A percentile compares a stretch with the other conserved stretches of the same genome.
Conservation (phyloP, 169 alveolate genomes). For the Cryptosporidium baileyi region DNA sequence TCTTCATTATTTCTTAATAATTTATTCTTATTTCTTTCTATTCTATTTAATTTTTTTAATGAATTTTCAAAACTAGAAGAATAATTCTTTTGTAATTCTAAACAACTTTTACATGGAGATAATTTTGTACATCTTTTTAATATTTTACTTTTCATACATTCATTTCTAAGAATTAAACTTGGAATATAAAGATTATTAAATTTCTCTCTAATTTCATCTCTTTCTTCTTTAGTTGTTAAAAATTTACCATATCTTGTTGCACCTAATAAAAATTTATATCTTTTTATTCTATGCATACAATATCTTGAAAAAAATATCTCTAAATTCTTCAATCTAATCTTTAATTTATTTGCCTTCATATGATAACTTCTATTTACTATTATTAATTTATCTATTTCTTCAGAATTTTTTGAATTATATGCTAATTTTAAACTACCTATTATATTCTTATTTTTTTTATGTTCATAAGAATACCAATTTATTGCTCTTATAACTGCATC, state of each 20-base stretch:
- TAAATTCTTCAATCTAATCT: constrained; percentile 2
- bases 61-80: not conserved
- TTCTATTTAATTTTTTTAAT: not conserved
- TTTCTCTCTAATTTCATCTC: not conserved
- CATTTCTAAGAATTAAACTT: not conserved
- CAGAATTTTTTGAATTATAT: not conserved
- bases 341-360: not conserved
- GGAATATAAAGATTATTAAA: not conserved
- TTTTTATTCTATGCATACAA: not conserved
- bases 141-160: not conserved
- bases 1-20: not conserved
- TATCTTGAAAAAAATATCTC: not conserved
- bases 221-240: not conserved
- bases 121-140: not conserved
- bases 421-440: not conserved
- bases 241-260: constrained; percentile 4
- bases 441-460: not conserved
- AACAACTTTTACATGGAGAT: not conserved
- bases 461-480: not conserved
- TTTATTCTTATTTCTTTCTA: not conserved
- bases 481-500: not conserved
- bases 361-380: not conserved
- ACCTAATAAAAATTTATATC: not conserved
- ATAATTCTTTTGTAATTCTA: not conserved
- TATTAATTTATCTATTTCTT: not conserved